A percentile compares a stretch with the other conserved stretches of the same genome.
These are phyloP conservation scores for Pachyrhizus erosus DNA, from an alignment of 306 rosid species.

Conservation along the genomic window DNA sequence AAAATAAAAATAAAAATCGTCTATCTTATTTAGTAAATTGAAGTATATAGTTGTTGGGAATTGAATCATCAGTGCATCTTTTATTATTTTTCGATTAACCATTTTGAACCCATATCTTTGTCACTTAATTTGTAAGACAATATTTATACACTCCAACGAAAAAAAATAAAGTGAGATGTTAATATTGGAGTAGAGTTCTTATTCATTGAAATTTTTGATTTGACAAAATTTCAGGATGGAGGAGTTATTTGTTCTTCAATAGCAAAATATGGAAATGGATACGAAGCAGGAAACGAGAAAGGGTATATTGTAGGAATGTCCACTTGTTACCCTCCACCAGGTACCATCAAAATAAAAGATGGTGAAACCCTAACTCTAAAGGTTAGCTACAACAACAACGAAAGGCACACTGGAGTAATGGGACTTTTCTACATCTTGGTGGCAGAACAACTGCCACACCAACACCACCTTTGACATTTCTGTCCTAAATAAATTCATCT, in stretches of 20 bases:
- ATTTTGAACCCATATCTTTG: background rate
- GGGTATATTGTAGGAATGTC: constrained; percentile 90
- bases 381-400: constrained; percentile 47
- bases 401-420: constrained; percentile 74
- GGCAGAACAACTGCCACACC: constrained; percentile 59
- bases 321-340: constrained; percentile 75
- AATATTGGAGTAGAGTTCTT: background rate
- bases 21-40: background rate
- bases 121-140: background rate
- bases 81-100: background rate
- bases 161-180: background rate
- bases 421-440: constrained; percentile 75
- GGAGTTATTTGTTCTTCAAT: constrained; percentile 66
- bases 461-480: constrained; percentile 2
- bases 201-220: background rate
- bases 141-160: background rate
- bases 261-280: constrained; percentile 72
- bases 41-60: background rate
- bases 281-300: constrained; percentile 72
- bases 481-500: background rate
- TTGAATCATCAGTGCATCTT: background rate
- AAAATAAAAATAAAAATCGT: background rate
- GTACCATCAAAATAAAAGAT: constrained; percentile 61
- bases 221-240: constrained; percentile 63
- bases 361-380: constrained; percentile 64